phyloP scores from a whole-genome alignment of 2,329 filamentous ascomycete genomes.

The Aspergillus chevalieri region DNA sequence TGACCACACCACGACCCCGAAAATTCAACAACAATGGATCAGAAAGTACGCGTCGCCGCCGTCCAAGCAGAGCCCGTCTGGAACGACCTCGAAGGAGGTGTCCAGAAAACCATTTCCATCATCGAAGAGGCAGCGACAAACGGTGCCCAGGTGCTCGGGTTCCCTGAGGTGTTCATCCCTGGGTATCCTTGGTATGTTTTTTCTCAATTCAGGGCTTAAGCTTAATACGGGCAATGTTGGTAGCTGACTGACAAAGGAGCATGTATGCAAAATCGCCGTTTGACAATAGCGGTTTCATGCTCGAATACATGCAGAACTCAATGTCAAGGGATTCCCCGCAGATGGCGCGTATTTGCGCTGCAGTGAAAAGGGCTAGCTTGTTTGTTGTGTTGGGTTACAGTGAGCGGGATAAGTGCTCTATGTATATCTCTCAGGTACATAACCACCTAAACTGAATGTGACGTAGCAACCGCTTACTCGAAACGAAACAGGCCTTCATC shows the following conservation, averaged over 20 bases:
- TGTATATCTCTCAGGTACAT: constrained; percentile 40
- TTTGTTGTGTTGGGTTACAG: constrained; percentile 39
- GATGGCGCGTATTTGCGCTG: constrained; percentile 31
- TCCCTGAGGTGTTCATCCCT: constrained; percentile 43
- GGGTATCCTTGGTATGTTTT: constrained; percentile 35
- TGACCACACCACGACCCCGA: neutral
- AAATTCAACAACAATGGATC: neutral
- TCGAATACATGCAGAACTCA: constrained; percentile 2
- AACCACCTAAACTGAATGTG: neutral
- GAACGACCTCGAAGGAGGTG: constrained; percentile 44
- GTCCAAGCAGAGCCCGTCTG: constrained; percentile 41
- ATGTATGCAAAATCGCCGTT: constrained; percentile 1
- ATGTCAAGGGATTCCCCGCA: constrained; percentile 13
- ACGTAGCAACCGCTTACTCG: neutral
- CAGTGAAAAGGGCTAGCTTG: constrained; percentile 30
- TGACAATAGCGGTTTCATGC: neutral
- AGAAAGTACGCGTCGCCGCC: constrained; percentile 31
- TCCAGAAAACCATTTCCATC: constrained; percentile 44
- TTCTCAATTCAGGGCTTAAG: neutral
- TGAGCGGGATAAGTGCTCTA: constrained; percentile 28
- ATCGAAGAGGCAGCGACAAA: constrained; percentile 44
- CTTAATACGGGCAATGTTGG: neutral
- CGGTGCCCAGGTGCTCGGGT: constrained; percentile 44
- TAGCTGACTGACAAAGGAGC: neutral
- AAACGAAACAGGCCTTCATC: constrained; percentile 42